These are phyloP conservation scores for Viola odorata DNA, from an alignment of 345 rosid species.

Conservation along the genomic window DNA sequence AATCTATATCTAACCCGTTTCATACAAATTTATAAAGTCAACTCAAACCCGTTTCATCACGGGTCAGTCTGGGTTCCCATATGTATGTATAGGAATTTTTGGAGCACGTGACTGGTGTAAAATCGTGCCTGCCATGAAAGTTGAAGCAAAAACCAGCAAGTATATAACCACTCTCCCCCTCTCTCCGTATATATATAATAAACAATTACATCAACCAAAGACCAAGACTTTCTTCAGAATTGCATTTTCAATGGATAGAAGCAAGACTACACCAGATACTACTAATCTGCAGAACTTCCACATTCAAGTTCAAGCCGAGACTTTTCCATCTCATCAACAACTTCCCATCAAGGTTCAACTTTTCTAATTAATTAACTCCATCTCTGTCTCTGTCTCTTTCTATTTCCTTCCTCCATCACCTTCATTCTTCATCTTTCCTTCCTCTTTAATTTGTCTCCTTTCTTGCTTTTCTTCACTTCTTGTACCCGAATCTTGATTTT, in stretches of 20 bases:
- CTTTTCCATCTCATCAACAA: constrained; percentile 19
- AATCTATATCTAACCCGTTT: no score
- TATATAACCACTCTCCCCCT: no score
- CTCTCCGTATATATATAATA: background rate
- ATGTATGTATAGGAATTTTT: background rate
- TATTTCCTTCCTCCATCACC: background rate
- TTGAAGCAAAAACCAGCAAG: background rate
- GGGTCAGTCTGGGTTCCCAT: no score
- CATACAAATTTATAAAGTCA: no score
- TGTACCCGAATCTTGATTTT: background rate
- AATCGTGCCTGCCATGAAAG: constrained; percentile 20
- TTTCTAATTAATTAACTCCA: background rate
- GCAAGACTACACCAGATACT: constrained; percentile 4
- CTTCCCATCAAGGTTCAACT: constrained; percentile 32
- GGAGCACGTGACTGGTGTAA: background rate
- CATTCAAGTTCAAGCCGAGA: constrained; percentile 29
- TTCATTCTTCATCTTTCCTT: background rate
- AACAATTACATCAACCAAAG: background rate
- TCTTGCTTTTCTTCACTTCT: background rate
- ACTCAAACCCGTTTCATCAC: no score
- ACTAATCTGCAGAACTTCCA: constrained; percentile 20
- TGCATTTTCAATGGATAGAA: constrained; percentile 7
- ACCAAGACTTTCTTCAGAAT: background rate
- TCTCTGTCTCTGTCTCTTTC: constrained; percentile 2
- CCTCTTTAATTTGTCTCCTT: constrained; percentile 1